phyloP scores from a whole-genome alignment of 768 basidiomycete genomes.

The Exsudoporus frostii region DNA sequence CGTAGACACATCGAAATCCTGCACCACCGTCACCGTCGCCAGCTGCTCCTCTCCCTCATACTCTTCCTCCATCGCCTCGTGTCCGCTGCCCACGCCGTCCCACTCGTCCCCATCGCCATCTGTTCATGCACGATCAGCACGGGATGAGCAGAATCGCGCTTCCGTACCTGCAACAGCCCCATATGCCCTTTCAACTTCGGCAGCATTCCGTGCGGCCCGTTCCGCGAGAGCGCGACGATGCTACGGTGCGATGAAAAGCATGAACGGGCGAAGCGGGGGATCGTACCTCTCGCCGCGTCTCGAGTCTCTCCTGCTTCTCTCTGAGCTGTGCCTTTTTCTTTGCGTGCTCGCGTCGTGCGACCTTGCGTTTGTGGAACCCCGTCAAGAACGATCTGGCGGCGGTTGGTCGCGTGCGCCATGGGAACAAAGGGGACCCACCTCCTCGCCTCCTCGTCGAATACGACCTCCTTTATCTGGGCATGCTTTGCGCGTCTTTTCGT shows the following conservation, averaged over 20 bases:
- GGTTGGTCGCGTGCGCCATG: slow-evolving; percentile 15
- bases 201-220: slow-evolving; percentile 74
- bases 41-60: slow-evolving; percentile 82
- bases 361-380: slow-evolving; percentile 90
- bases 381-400: slow-evolving; percentile 78
- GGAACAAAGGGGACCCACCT: slow-evolving; percentile 42
- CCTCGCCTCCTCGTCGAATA: slow-evolving; percentile 86
- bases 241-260: slow-evolving; percentile 39
- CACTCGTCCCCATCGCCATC: slow-evolving; percentile 45
- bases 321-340: slow-evolving; percentile 70
- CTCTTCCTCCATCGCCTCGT: slow-evolving; percentile 53
- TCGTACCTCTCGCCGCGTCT: slow-evolving; percentile 75
- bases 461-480: slow-evolving; percentile 70
- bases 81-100: slow-evolving; percentile 39
- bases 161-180: slow-evolving; percentile 46
- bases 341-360: slow-evolving; percentile 76
- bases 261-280: slow-evolving; percentile 1
- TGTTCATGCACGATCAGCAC: slow-evolving; percentile 15
- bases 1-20: slow-evolving; percentile 80
- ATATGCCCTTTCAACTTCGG: slow-evolving; percentile 72
- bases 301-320: slow-evolving; percentile 72
- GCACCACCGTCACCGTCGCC: slow-evolving; percentile 87
- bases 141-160: background rate
- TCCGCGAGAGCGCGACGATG: slow-evolving; percentile 75
- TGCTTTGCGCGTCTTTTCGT: slow-evolving; percentile 64